Conservation (phyloP, 139 green algal species). For the Coelastrella sp. region DNA sequence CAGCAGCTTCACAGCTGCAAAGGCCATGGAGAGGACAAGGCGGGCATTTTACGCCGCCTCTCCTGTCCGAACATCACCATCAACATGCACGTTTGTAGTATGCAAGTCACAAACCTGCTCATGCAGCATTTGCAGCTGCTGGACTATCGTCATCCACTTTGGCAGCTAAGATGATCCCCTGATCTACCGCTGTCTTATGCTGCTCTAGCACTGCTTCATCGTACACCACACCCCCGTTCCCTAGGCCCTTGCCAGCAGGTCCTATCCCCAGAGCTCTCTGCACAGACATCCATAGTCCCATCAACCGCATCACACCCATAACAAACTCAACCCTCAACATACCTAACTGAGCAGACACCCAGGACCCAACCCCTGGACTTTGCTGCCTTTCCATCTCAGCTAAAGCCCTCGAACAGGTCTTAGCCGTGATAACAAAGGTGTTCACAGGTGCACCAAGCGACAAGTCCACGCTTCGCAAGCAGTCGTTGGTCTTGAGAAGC, state of each 20-base stretch:
- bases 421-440: constrained; percentile 89
- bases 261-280: constrained; percentile 9
- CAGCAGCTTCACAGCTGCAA: too few species aligned
- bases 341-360: constrained; percentile 16
- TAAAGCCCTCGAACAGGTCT: constrained; percentile 84
- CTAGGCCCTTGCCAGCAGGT: neutral
- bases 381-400: constrained; percentile 49
- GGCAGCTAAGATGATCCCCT: constrained; percentile 19
- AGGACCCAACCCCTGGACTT: constrained; percentile 15
- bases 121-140: constrained; percentile 20
- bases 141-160: neutral
- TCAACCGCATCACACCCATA: constrained; percentile 47
- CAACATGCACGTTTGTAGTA: neutral
- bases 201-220: constrained; percentile 37
- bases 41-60: too few species aligned
- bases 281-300: constrained; percentile 40
- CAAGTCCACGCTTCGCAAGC: constrained; percentile 84
- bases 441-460: constrained; percentile 82
- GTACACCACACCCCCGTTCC: constrained; percentile 40
- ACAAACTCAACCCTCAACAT: constrained; percentile 56
- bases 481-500: constrained; percentile 98
- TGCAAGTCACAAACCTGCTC: neutral
- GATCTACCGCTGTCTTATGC: constrained; percentile 15
- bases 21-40: too few species aligned
- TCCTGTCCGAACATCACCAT: neutral